Base-by-base conservation (phyloP, 371 early-diverging fungal species). In the Mucor irregularis region DNA sequence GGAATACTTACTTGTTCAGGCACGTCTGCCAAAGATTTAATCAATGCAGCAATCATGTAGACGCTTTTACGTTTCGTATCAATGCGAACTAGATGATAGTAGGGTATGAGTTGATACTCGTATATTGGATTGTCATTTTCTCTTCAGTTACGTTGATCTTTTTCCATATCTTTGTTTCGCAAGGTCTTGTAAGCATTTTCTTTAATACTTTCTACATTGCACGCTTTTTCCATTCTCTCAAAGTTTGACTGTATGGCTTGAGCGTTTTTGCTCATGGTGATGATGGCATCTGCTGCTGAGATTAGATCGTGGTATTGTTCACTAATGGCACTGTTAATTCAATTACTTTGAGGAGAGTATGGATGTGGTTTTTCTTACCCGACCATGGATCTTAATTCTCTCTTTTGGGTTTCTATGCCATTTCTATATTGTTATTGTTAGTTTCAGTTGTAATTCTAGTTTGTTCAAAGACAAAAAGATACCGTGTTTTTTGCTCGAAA, bases 271-370 rank as follows among this genome's bases (percentile, higher is more conserved):
- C 78, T 82, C 94, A 93, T 93, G 17, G 80, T 64, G 35, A 83
- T 76, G 24, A 93, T 91, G 46, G 89, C 80, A 57, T 93, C 92
- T 1, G 94, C 91, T 1, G 94, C 91, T 10, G 88, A 88, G 39
- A 93, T 89, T 40, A 93, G 64, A 51, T 92, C 92, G 5, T 89
- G 79, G 54, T 93, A 93, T 37, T 92, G 81, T 50, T 92, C 91
- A n/a, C 93, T 93, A 53, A 38, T n/a, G n/a, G n/a, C n/a, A n/a
- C n/a, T n/a, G n/a, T n/a, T n/a, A n/a, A n/a, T n/a, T n/a, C n/a
- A n/a, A n/a, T n/a, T n/a, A n/a, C n/a, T 28, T 30, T 14, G 1
- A n/a, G 14, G 22, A 19, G 6, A 26, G 10, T 31, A 17, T 35
- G 16, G 31, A 34, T 19, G 11, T 25, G 16, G 31, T 24, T 17